Evolutionary conservation across 78 protist species (phyloP), one percentile per base, ranked within the genome.

Genomic region (Dictyostelium capitatum): DNA sequence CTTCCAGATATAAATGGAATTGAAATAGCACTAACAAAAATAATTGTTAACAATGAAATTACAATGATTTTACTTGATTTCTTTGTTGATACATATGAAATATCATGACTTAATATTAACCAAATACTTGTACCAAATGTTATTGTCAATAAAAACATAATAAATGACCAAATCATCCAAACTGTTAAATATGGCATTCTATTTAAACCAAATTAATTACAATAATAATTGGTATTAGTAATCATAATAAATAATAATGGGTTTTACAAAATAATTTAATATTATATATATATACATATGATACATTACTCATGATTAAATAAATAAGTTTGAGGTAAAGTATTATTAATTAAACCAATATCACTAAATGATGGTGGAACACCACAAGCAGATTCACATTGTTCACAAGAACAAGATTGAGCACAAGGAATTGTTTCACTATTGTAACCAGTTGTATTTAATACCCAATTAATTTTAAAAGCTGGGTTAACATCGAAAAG

Each of bases 141-240:
- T 53, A 51, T 20, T 7, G 65, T 30, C 23, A 87, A 59, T 12
- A 54, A 15, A 28, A 87, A 77, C 37, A 78, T 19, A 20, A 77
- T 43, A 64, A 59, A 87, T 59, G 80, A 19, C 50, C 48, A 74
- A 37, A 87, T 62, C 17, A 87, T 59, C 78, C 84, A 75, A 20
- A 87, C 73, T 50, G 93, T 46, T 30, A 87, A 25, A 19, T 5
- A 53, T 62, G 93, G 93, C 12, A 87, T 20, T 73, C 89, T 81
- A 62, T 46, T 54, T n/a, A 37, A n/a, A n/a, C n/a, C n/a, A n/a
- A n/a, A n/a, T n/a, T n/a, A n/a, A n/a, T n/a, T n/a, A n/a, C n/a
- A n/a, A n/a, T n/a, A n/a, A n/a, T n/a, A n/a, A n/a, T n/a, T n/a
- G n/a, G n/a, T n/a, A n/a, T n/a, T n/a, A n/a, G n/a, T n/a, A n/a